These are phyloP conservation scores for Irpex sp. DNA, from an alignment of 1,284 basidiomycete genomes.

Conservation along the genomic window DNA sequence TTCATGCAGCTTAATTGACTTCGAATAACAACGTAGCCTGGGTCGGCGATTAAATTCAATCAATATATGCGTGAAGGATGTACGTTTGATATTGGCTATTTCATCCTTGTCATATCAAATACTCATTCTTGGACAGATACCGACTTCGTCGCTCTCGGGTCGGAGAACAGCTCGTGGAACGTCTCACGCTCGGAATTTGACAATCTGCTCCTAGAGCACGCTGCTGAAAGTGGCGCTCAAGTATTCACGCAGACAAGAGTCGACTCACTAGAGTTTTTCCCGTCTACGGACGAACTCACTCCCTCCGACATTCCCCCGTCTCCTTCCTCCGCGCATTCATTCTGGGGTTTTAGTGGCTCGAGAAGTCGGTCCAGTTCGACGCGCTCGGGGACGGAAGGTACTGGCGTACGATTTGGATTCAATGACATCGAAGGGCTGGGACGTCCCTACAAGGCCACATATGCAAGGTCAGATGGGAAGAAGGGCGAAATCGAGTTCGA, in stretches of 20 bases:
- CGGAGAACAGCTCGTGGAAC: slow-evolving; percentile 36
- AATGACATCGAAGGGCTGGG: slow-evolving; percentile 12
- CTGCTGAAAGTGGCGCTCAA: slow-evolving; percentile 27
- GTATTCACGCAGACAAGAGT: slow-evolving; percentile 37
- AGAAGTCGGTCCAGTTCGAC: not conserved
- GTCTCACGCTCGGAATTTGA: slow-evolving; percentile 41
- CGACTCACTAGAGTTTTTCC: slow-evolving; percentile 26
- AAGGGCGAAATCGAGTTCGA: slow-evolving; percentile 50
- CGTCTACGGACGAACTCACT: slow-evolving; percentile 4
- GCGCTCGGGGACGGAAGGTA: not conserved
- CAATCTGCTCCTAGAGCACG: slow-evolving; percentile 36
- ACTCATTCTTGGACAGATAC: slow-evolving; percentile 27
- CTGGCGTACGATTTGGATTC: slow-evolving; percentile 1
- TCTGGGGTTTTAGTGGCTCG: not conserved
- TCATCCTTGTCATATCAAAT: not conserved
- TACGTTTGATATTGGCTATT: slow-evolving; percentile 18
- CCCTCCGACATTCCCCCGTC: slow-evolving; percentile 10
- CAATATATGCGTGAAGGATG: slow-evolving; percentile 38
- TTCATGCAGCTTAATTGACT: not conserved
- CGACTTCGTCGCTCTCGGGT: slow-evolving; percentile 37
- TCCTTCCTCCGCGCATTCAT: not conserved
- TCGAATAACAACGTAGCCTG: slow-evolving; percentile 26
- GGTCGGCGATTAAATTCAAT: slow-evolving; percentile 41
- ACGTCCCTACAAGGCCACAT: slow-evolving; percentile 25
- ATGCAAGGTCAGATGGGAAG: slow-evolving; percentile 21